Evolutionary conservation across 2,329 filamentous ascomycete genomes (phyloP).

Genomic region (Penicillium sp.): DNA sequence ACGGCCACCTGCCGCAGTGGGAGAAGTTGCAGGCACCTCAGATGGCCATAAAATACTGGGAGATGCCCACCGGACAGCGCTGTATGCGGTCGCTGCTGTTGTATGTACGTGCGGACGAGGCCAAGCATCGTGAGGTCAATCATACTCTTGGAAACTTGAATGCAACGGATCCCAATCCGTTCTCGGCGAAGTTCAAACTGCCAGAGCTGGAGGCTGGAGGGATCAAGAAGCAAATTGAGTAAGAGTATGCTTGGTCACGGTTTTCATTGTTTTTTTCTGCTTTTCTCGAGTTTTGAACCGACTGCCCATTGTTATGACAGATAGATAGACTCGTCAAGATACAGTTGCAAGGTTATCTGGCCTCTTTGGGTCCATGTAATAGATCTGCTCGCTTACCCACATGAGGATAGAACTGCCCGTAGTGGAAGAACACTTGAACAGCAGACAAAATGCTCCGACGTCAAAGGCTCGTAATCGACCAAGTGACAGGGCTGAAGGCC

Average conservation of each 20-base stretch:
- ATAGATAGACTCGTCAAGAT: neutral
- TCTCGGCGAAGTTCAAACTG: neutral
- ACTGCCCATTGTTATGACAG: neutral
- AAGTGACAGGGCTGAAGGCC: no score
- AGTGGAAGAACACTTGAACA: no score
- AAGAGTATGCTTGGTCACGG: no score
- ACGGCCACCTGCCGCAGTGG: slow-evolving; percentile 80
- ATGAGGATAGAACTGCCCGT: no score
- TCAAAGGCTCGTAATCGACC: no score
- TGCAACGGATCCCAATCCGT: slow-evolving; percentile 86
- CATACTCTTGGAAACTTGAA: slow-evolving; percentile 90
- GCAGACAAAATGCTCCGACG: no score
- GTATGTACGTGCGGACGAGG: slow-evolving; percentile 86
- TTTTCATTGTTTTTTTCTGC: neutral
- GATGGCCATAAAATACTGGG: slow-evolving; percentile 90
- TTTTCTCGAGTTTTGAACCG: neutral
- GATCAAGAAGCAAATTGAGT: neutral
- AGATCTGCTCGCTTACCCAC: no score
- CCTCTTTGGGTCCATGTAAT: no score
- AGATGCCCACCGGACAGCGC: slow-evolving; percentile 80
- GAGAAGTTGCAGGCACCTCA: slow-evolving; percentile 76
- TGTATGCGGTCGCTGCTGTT: slow-evolving; percentile 84
- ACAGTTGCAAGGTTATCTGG: neutral
- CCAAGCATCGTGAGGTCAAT: slow-evolving; percentile 90
- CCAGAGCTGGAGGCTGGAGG: neutral